Evolutionary conservation across 2,329 filamentous ascomycete genomes (phyloP).

Genomic region (Lasiodiplodia citricola): DNA sequence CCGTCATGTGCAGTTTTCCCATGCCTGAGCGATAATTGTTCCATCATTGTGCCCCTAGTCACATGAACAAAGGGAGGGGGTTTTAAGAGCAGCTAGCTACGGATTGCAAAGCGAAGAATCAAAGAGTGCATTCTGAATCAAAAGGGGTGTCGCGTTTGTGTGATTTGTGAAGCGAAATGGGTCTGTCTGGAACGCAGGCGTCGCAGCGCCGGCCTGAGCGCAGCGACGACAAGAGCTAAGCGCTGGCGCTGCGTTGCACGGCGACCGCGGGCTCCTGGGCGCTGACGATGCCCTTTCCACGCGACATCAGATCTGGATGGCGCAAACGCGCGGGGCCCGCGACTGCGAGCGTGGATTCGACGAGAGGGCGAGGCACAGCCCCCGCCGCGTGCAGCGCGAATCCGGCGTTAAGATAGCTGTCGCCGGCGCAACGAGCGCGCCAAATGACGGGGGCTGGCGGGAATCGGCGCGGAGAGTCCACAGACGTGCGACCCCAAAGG

Average conservation of each 20-base stretch:
- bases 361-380: background rate
- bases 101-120: background rate
- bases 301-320: background rate
- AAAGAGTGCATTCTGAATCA: slow-evolving; percentile 20
- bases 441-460: slow-evolving; percentile 10
- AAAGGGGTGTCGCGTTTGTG: slow-evolving; percentile 16
- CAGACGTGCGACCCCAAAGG: slow-evolving; percentile 2
- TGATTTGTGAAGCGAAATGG: slow-evolving; percentile 21
- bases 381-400: background rate
- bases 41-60: background rate
- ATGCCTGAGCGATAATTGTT: slow-evolving; percentile 8
- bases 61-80: background rate
- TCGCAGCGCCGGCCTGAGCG: background rate
- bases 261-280: background rate
- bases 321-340: background rate
- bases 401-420: slow-evolving; percentile 9
- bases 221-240: background rate
- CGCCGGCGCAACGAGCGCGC: slow-evolving; percentile 7
- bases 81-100: background rate
- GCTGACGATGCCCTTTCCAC: background rate
- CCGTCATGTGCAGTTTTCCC: slow-evolving; percentile 13
- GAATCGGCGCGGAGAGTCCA: slow-evolving; percentile 3
- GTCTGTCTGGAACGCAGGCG: slow-evolving; percentile 12
- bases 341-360: background rate
- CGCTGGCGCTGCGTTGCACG: background rate